Evolutionary conservation across 2,329 filamentous ascomycete genomes (phyloP).

Genomic region (Xylariomycetidae sp.): DNA sequence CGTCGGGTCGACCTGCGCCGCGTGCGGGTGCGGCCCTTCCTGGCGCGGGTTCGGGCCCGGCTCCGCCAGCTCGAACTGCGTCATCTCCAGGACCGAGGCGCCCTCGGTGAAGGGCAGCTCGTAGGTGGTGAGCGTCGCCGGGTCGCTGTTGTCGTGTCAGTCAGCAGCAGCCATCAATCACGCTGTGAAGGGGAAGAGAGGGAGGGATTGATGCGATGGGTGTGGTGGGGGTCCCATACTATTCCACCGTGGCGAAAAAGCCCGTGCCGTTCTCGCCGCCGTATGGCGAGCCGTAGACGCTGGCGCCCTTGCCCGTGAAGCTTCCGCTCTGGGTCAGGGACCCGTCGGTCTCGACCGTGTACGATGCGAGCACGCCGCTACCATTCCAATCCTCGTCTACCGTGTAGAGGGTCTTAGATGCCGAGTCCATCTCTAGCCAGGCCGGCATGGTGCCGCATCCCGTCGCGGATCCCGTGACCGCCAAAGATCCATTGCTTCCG

Average conservation of each 20-base stretch:
- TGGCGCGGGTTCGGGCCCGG: conserved; percentile 45
- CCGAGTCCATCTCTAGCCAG: conserved; percentile 31
- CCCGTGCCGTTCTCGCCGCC: conserved; percentile 31
- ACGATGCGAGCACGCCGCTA: conserved; percentile 29
- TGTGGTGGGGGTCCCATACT: too few species aligned
- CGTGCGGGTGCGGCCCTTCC: conserved; percentile 49
- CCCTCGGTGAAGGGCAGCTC: conserved; percentile 30
- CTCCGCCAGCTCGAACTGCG: conserved; percentile 34
- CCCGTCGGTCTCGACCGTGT: conserved; percentile 27
- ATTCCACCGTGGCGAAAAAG: conserved; percentile 38
- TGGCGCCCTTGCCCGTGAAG: conserved; percentile 28
- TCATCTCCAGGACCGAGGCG: conserved; percentile 27
- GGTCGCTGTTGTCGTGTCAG: conserved; percentile 28
- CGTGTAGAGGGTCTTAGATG: conserved; percentile 26
- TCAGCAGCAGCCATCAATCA: conserved; percentile 14
- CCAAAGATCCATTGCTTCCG: conserved; percentile 20
- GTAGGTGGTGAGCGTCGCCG: conserved; percentile 37
- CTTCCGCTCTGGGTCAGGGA: conserved; percentile 25
- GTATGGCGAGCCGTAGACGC: conserved; percentile 35
- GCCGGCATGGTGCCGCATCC: conserved; percentile 32
- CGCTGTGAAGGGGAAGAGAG: background rate
- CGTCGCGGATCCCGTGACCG: conserved; percentile 19
- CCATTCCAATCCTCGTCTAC: conserved; percentile 32
- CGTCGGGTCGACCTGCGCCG: conserved; percentile 42
- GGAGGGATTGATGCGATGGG: background rate